Conservation (phyloP, 257 asterid species). For the Euphrasia confusa region DNA sequence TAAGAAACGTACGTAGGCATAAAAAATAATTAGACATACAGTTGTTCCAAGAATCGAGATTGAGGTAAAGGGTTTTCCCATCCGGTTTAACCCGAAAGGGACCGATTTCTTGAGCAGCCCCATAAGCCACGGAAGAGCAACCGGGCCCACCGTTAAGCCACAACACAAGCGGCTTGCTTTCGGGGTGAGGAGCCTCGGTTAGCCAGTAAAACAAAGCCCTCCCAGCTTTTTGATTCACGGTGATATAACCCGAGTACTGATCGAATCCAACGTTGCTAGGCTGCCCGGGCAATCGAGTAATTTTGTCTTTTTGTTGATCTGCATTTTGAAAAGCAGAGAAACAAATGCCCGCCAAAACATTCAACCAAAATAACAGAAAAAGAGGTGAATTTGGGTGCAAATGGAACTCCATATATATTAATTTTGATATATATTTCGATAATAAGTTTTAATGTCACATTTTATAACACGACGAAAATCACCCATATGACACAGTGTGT, state of each 20-base stretch:
- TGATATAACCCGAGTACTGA: conserved; percentile 84
- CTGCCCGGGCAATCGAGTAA: conserved; percentile 76
- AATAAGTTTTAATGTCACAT: too few relatives aligned
- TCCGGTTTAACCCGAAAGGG: conserved; percentile 82
- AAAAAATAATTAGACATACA: conserved; percentile 41
- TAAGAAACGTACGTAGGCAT: too few relatives aligned
- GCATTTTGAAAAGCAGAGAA: conserved; percentile 30
- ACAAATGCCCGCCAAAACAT: conserved; percentile 39
- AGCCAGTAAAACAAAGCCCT: conserved; percentile 94
- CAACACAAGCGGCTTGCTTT: conserved; percentile 76
- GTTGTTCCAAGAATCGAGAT: conserved; percentile 89
- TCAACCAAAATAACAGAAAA: conserved; percentile 13
- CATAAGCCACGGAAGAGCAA: conserved; percentile 95
- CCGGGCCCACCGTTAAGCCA: conserved; percentile 99
- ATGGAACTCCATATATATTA: too few relatives aligned
- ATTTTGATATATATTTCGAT: too few relatives aligned
- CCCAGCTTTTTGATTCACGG: conserved; percentile 68
- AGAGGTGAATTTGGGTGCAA: too few relatives aligned
- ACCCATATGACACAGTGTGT: too few relatives aligned
- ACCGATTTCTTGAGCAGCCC: conserved; percentile 92
- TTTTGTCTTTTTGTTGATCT: conserved; percentile 76
- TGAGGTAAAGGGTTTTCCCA: conserved; percentile 76
- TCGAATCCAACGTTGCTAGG: conserved; percentile 60
- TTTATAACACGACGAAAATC: too few relatives aligned
- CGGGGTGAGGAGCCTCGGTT: conserved; percentile 71